Base-by-base conservation (phyloP, 306 rosid genomes). In the Fragaria vesca region DNA sequence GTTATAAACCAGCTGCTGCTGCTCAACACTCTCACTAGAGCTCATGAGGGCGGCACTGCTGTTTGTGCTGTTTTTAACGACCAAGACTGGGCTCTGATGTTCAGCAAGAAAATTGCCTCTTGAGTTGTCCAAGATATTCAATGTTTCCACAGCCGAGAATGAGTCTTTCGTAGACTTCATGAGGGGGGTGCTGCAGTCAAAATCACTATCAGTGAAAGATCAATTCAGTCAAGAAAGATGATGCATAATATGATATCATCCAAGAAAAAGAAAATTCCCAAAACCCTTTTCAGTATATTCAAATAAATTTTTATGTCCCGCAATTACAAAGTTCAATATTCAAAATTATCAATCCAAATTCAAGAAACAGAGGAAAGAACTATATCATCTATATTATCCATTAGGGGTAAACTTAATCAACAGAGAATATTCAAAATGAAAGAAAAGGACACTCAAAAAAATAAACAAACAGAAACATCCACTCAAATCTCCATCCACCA, bases 91-190 rank as follows among this genome's bases (percentile, higher is more conserved):
- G 72, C 78, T 85, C 46, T 67, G 83, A 21, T 83, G 83, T 82
- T 88, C 82, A 6, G 87, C 26, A 66, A 66, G 18, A 18, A 36
- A 7, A 8, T 81, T 38, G 70, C 6, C 65, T 30, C 12, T 40
- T 5, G 88, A 84, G 75, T 84, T 86, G 71, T 82, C 81, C 43
- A 80, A 68, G n/a, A 83, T 43, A 4, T 86, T 51, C 71, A n/a
- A 83, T 85, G 91, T 83, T 75, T 89, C 90, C 28, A 89, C 78
- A 6, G 89, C 84, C 24, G 96, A 96, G 72, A 90, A 90, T 13
- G 90, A 86, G 68, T 90, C 96, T 82, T 85, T 87, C 83, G 88
- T 87, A 5, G 90, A 87, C 71, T 17, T 36, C 70, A 34, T 17
- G 21, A 36, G 6, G 11, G 21, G 9, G 24, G 15, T 34, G 6